A percentile compares a stretch with the other conserved stretches of the same genome.
These are phyloP conservation scores for Apodospora peruviana DNA, from an alignment of 495 filamentous ascomycete genomes.

Conservation along the genomic window DNA sequence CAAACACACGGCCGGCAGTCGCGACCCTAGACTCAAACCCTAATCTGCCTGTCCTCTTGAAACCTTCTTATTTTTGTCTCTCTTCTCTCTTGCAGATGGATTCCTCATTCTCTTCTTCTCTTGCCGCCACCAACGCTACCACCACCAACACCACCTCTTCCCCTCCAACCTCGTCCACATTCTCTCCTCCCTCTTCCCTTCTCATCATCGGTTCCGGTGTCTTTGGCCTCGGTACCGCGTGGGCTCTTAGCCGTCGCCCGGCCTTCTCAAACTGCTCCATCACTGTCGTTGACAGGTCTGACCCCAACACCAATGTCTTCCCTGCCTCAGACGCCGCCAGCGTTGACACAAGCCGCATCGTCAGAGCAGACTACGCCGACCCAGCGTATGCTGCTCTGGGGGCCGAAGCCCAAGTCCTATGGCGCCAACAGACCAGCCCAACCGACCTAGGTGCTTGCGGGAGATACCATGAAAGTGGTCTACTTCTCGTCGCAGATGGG, in stretches of 20 bases:
- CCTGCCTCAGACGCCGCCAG: slow-evolving; percentile 65
- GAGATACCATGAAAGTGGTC: slow-evolving; percentile 70
- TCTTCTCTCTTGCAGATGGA: background rate
- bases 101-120: slow-evolving; percentile 7
- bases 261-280: slow-evolving; percentile 51
- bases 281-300: slow-evolving; percentile 63
- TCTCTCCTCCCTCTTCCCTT: slow-evolving; percentile 40
- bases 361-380: slow-evolving; percentile 78
- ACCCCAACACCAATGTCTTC: slow-evolving; percentile 35
- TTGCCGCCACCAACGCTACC: background rate
- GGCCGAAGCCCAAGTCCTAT: slow-evolving; percentile 58
- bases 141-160: slow-evolving; percentile 1
- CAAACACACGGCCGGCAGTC: slow-evolving; percentile 8
- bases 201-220: slow-evolving; percentile 74
- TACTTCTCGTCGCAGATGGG: slow-evolving; percentile 58
- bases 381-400: slow-evolving; percentile 66
- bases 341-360: slow-evolving; percentile 70
- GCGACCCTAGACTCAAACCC: slow-evolving; percentile 9
- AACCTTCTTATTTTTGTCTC: slow-evolving; percentile 1
- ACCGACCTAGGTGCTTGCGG: slow-evolving; percentile 52
- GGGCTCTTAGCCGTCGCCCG: slow-evolving; percentile 51
- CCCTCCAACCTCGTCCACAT: slow-evolving; percentile 4
- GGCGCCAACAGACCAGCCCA: slow-evolving; percentile 57
- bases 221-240: slow-evolving; percentile 68
- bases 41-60: slow-evolving; percentile 2